Evolutionary conservation across 228 moss, liverwort and hornwort species (phyloP).

Genomic region (Sphagnum fallax): DNA sequence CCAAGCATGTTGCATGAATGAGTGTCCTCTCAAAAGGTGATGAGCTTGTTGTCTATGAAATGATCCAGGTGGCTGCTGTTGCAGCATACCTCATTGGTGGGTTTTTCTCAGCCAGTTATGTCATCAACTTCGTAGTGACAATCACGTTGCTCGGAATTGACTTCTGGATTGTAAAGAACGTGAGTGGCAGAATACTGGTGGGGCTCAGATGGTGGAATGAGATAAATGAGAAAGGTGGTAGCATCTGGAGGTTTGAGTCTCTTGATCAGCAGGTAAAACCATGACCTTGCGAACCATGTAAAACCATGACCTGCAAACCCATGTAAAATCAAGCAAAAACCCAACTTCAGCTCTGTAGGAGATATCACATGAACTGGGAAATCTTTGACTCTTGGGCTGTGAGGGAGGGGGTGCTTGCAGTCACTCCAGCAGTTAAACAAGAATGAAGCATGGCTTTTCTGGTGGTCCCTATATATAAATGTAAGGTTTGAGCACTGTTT

Average conservation of each 20-base stretch:
- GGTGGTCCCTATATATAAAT: slow-evolving; percentile 74
- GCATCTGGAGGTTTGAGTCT: slow-evolving; percentile 89
- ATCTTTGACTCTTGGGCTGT: background rate
- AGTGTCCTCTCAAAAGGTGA: background rate
- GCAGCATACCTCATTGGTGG: slow-evolving; percentile 65
- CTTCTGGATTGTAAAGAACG: slow-evolving; percentile 93
- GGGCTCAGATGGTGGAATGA: slow-evolving; percentile 97
- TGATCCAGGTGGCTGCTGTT: slow-evolving; percentile 58
- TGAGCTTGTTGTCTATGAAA: background rate
- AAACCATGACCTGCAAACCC: too few relatives aligned
- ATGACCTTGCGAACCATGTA: too few relatives aligned
- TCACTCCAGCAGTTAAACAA: slow-evolving; percentile 53
- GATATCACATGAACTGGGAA: too few relatives aligned
- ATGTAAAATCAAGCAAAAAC: too few relatives aligned
- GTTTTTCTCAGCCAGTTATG: slow-evolving; percentile 67
- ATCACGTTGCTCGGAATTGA: slow-evolving; percentile 61
- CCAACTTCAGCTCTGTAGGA: too few relatives aligned
- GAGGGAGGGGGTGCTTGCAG: slow-evolving; percentile 17
- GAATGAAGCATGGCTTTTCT: slow-evolving; percentile 80
- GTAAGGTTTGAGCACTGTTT: slow-evolving; percentile 18
- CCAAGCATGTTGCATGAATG: too few relatives aligned
- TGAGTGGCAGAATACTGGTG: slow-evolving; percentile 82
- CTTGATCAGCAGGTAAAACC: slow-evolving; percentile 61
- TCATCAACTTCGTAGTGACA: slow-evolving; percentile 73
- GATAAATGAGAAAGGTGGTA: slow-evolving; percentile 53